These are phyloP conservation scores for Salix brachista DNA, from an alignment of 345 rosid species.

Conservation along the genomic window DNA sequence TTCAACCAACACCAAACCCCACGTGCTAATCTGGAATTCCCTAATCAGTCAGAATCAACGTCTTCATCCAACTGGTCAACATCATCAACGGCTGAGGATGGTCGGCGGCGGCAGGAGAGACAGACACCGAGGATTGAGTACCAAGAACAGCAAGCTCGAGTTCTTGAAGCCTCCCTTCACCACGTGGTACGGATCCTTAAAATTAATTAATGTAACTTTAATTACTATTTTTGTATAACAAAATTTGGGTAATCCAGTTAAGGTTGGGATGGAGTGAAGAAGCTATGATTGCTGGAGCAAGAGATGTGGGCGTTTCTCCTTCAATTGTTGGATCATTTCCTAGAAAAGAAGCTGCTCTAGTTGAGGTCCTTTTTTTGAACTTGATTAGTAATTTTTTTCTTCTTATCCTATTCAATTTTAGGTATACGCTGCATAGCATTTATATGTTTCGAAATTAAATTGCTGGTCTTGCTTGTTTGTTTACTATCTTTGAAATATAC, in stretches of 20 bases:
- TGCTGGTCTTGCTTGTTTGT: no score
- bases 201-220: not conserved
- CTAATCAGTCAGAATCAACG: constrained; percentile 27
- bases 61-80: constrained; percentile 26
- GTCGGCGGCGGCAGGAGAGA: constrained; percentile 33
- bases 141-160: constrained; percentile 71
- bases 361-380: constrained; percentile 51
- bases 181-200: constrained; percentile 56
- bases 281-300: constrained; percentile 89
- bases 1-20: constrained; percentile 23
- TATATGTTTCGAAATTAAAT: no score
- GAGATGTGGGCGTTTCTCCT: constrained; percentile 84
- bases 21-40: constrained; percentile 10
- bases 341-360: constrained; percentile 79
- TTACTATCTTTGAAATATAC: no score
- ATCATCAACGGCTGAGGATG: constrained; percentile 37
- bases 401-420: no score
- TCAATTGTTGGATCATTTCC: constrained; percentile 82
- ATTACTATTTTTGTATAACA: not conserved
- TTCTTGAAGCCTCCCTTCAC: constrained; percentile 69
- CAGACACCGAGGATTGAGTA: constrained; percentile 49
- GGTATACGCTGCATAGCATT: not conserved
- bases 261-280: constrained; percentile 82
- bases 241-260: constrained; percentile 30
- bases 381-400: no score